phyloP scores from a whole-genome alignment of 768 basidiomycete species.

The Tephrocybe sp. region DNA sequence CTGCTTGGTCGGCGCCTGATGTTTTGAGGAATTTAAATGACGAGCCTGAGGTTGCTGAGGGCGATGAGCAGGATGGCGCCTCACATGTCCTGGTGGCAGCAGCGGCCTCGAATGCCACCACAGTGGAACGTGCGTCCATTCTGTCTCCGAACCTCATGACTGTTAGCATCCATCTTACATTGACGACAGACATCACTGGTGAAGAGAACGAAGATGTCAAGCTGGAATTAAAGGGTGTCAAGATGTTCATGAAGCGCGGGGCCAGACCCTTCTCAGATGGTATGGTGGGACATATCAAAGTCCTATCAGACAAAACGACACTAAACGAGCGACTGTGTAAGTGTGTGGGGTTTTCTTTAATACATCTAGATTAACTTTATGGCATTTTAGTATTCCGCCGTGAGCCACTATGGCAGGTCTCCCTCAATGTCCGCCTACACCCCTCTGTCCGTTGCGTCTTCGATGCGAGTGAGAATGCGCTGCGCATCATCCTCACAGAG shows the following conservation, averaged over 20 bases:
- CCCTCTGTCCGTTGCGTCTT: slow-evolving; percentile 56
- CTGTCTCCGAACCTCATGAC: neutral
- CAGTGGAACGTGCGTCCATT: slow-evolving; percentile 16
- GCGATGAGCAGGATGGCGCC: neutral
- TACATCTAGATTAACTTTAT: neutral
- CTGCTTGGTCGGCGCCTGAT: slow-evolving; percentile 18
- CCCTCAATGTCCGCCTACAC: slow-evolving; percentile 60
- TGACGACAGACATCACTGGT: slow-evolving; percentile 45
- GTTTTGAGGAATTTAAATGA: neutral
- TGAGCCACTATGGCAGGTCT: slow-evolving; percentile 67
- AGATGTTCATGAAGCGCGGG: slow-evolving; percentile 57
- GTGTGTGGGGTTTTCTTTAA: slow-evolving; percentile 14
- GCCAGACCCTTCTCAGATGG: slow-evolving; percentile 56
- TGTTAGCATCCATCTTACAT: neutral
- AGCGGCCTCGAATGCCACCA: slow-evolving; percentile 6
- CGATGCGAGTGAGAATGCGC: slow-evolving; percentile 50
- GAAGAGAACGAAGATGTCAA: slow-evolving; percentile 62
- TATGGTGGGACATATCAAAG: slow-evolving; percentile 58
- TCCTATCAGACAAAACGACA: slow-evolving; percentile 44
- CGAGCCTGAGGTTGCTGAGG: neutral
- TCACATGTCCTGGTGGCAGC: slow-evolving; percentile 17
- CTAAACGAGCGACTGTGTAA: slow-evolving; percentile 45
- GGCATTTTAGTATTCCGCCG: slow-evolving; percentile 57
- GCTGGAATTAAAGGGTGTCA: slow-evolving; percentile 58
- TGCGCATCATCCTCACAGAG: slow-evolving; percentile 57